phyloP scores from a whole-genome alignment of 805 yeast genomes.

The Ogataea populi-albae region DNA sequence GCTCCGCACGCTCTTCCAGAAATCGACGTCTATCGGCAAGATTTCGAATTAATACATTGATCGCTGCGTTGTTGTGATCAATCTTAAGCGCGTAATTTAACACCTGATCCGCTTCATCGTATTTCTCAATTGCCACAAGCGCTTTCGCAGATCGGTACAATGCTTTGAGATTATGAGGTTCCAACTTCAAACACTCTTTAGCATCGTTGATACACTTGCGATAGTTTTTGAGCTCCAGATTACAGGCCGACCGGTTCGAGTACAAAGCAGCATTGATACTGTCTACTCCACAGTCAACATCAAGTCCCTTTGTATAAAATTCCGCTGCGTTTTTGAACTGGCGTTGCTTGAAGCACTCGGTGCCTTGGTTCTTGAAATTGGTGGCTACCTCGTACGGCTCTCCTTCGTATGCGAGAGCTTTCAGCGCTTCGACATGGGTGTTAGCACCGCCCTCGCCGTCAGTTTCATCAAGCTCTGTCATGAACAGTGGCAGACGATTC shows the following conservation, averaged over 20 bases:
- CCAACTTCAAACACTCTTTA: constrained; percentile 59
- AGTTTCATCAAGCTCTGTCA: constrained; percentile 79
- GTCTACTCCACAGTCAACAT: constrained; percentile 57
- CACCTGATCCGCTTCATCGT: constrained; percentile 69
- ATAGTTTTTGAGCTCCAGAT: constrained; percentile 79
- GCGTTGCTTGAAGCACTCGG: constrained; percentile 70
- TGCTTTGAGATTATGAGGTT: constrained; percentile 78
- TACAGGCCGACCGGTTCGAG: constrained; percentile 88
- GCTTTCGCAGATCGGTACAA: constrained; percentile 83
- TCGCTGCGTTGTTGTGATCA: constrained; percentile 58
- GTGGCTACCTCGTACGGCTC: constrained; percentile 89
- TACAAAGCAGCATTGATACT: constrained; percentile 60
- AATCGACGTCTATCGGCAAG: constrained; percentile 32
- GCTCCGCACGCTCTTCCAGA: constrained; percentile 28
- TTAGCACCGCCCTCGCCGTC: constrained; percentile 79
- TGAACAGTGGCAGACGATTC: constrained; percentile 86
- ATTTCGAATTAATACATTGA: constrained; percentile 43
- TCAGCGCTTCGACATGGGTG: constrained; percentile 77
- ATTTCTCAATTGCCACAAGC: constrained; percentile 60
- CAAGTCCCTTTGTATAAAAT: constrained; percentile 77
- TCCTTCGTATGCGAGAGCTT: constrained; percentile 91
- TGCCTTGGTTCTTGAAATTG: constrained; percentile 90
- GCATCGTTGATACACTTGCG: constrained; percentile 87
- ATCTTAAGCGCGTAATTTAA: constrained; percentile 60
- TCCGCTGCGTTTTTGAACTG: constrained; percentile 74